Evolutionary conservation across 2,329 filamentous ascomycete species (phyloP).

Genomic region (Calycina marina): DNA sequence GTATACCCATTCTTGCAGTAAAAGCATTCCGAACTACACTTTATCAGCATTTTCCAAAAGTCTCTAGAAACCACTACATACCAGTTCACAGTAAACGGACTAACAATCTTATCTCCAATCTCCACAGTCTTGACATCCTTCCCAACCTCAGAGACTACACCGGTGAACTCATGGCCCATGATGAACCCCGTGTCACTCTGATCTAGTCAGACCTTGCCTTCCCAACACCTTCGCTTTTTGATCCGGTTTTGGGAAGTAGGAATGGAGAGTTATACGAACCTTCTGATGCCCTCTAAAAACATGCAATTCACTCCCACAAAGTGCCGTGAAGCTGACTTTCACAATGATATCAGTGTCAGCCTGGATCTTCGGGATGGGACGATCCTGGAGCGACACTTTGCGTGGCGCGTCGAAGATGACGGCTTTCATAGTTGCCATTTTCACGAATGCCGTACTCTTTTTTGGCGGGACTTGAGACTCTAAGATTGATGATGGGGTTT

Average conservation of each 20-base stretch:
- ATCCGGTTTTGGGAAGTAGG: too few relatives aligned
- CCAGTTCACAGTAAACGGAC: slow-evolving; percentile 72
- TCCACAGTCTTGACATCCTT: slow-evolving; percentile 51
- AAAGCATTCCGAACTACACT: slow-evolving; percentile 47
- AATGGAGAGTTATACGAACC: too few relatives aligned
- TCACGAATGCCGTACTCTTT: too few relatives aligned
- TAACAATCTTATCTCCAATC: slow-evolving; percentile 64
- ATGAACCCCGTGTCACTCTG: slow-evolving; percentile 39
- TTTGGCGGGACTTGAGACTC: too few relatives aligned
- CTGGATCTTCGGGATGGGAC: slow-evolving; percentile 60
- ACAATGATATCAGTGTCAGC: slow-evolving; percentile 57
- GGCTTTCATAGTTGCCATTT: slow-evolving; percentile 55
- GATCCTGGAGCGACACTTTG: slow-evolving; percentile 61
- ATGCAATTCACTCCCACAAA: slow-evolving; percentile 81
- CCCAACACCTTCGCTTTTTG: background rate
- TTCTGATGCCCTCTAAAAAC: slow-evolving; percentile 69
- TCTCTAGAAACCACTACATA: slow-evolving; percentile 27
- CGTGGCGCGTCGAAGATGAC: slow-evolving; percentile 72
- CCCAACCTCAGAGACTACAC: slow-evolving; percentile 55
- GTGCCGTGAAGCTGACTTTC: slow-evolving; percentile 63
- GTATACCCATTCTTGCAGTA: slow-evolving; percentile 70
- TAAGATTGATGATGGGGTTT: too few relatives aligned
- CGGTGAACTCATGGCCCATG: slow-evolving; percentile 77
- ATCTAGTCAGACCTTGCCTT: too few relatives aligned
- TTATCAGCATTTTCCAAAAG: background rate